Percentiles rank a stretch among this genome's conserved stretches.
Conservation (phyloP, 305 asterid genomes). For the Fraxinus sp. region DNA sequence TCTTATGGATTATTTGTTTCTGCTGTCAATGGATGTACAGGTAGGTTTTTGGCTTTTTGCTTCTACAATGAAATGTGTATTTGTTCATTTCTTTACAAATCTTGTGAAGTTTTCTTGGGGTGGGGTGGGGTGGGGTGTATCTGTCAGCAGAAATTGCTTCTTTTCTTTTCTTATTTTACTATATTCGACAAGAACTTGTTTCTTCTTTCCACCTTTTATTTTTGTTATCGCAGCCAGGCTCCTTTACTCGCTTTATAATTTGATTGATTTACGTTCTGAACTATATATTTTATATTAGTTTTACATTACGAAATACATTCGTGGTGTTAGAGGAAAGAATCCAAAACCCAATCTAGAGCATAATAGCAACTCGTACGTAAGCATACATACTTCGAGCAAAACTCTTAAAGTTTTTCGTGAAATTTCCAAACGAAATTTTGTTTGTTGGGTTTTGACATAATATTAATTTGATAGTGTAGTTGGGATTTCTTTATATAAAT, state of each 20-base stretch:
- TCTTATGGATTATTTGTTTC: constrained; percentile 16
- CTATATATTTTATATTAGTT: neutral
- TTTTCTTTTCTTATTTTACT: constrained; percentile 19
- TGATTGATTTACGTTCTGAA: neutral
- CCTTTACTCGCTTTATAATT: neutral
- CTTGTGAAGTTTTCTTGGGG: constrained; percentile 26
- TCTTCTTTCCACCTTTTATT: neutral
- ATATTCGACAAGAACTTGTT: neutral
- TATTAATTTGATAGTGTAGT: neutral
- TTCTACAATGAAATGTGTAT: constrained; percentile 19
- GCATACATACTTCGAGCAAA: neutral
- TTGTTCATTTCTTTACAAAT: constrained; percentile 24
- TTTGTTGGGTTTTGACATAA: neutral
- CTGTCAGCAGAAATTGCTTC: constrained; percentile 32
- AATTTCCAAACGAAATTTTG: neutral
- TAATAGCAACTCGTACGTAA: neutral
- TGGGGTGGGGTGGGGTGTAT: constrained; percentile 31
- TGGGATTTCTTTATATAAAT: neutral
- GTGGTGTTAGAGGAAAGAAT: neutral
- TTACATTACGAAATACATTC: neutral
- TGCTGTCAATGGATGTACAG: constrained; percentile 36
- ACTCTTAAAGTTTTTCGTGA: neutral
- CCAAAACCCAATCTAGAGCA: neutral
- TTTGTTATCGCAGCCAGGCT: neutral
- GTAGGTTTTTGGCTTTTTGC: constrained; percentile 31